Evolutionary conservation across 176 grass and related monocot genomes (phyloP), one percentile per base, ranked within the genome.

Genomic region (Oryza nivara): DNA sequence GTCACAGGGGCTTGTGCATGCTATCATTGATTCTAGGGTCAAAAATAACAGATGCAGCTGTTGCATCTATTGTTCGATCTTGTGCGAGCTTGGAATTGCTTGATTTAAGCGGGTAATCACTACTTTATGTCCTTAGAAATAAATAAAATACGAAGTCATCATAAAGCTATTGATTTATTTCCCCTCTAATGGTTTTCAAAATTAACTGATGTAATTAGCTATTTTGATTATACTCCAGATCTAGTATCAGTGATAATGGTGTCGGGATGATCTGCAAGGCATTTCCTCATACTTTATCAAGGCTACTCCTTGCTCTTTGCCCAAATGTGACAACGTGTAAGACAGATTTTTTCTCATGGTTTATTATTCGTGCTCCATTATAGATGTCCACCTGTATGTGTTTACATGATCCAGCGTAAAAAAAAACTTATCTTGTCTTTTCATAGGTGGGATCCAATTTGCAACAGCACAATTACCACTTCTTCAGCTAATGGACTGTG

Each of bases 401-500:
- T 63, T 51, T 20, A 58, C 9, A 1, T 72, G 45, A 7, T 17
- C 68, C 17, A 68, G 1, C 72, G 6, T 75, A 70, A 74, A 25
- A 32, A 32, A 25, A 69, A 49, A 73, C 3, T 16, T 30, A 16
- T 73, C 52, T 66, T 70, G n/a, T 73, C 64, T 49, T 82, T 84
- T 87, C 87, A 48, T 81, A 99, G 96, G 77, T 86, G 96, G 96
- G 43, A 88, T 99, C 70, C 96, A 99, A 77, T 80, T 87, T n/a
- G 96, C 96, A 30, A 86, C 88, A 78, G 80, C 90, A 68, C 87
- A 97, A 77, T 83, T 99, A 81, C 96, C 96, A 75, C 80, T 78
- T 82, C 96, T 99, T 87, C 83, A 94, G 75, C 86, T 99, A 70
- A 87, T 99, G 68, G 96, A 99, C 73, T 99, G 93, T 89, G 93